Percentiles rank a stretch among this genome's conserved stretches.
Evolutionary conservation across 2,329 filamentous ascomycete species (phyloP).

Genomic region (Zymoseptoria tritici): DNA sequence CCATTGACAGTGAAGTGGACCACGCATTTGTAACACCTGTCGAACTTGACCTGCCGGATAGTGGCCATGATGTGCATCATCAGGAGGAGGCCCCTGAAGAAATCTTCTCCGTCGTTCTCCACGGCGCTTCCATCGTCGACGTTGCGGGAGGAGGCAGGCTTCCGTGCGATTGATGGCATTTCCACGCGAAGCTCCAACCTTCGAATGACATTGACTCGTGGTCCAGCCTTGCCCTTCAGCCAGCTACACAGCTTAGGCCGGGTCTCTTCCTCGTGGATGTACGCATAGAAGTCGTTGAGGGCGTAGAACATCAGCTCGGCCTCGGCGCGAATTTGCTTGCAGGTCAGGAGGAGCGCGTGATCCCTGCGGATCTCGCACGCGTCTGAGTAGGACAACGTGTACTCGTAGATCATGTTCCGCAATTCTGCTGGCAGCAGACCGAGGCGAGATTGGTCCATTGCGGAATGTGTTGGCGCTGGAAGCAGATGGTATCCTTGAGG

Average conservation of each 20-base stretch:
- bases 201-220: constrained; percentile 7
- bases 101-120: constrained; percentile 1
- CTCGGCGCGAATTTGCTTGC: constrained; percentile 16
- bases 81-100: constrained; percentile 2
- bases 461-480: background rate
- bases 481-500: background rate
- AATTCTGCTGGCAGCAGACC: constrained; percentile 10
- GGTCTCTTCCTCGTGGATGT: constrained; percentile 9
- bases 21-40: constrained; percentile 3
- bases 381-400: background rate
- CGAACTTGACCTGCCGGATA: constrained; percentile 1
- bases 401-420: constrained; percentile 12
- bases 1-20: constrained; percentile 11
- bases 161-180: constrained; percentile 8
- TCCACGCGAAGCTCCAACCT: constrained; percentile 8
- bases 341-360: constrained; percentile 9
- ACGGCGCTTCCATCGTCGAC: background rate
- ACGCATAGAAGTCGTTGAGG: constrained; percentile 13
- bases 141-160: background rate
- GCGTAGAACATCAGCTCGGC: constrained; percentile 19
- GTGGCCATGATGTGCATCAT: constrained; percentile 9
- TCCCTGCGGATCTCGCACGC: background rate
- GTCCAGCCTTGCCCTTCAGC: constrained; percentile 7
- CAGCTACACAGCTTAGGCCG: constrained; percentile 9
- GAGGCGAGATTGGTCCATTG: constrained; percentile 7